Percentiles rank a stretch among this genome's conserved stretches.
Conservation (phyloP, 108 stramenopile species). For the Tribonema minus region DNA sequence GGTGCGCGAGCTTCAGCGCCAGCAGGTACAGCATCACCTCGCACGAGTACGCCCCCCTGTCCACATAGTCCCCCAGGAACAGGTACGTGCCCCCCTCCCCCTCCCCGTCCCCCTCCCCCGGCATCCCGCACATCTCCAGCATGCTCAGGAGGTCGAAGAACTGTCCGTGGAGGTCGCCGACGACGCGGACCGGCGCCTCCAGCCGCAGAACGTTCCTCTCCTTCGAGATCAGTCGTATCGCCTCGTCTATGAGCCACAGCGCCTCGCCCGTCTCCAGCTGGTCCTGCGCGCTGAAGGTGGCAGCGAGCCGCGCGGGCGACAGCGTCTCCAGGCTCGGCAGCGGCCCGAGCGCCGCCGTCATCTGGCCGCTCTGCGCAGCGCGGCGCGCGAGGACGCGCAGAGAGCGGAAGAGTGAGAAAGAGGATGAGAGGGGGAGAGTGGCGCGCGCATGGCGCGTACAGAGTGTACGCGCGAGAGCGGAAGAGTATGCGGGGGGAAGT, state of each 20-base stretch:
- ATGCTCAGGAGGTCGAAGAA: constrained; percentile 84
- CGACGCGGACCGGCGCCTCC: constrained; percentile 95
- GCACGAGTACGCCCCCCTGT: constrained; percentile 47
- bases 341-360: background rate
- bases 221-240: constrained; percentile 58
- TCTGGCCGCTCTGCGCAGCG: too few species aligned
- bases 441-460: too few species aligned
- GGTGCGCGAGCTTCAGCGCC: constrained; percentile 43
- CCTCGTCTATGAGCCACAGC: constrained; percentile 31
- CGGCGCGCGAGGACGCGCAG: background rate
- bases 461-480: too few species aligned
- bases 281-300: constrained; percentile 16
- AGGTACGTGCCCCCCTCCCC: constrained; percentile 17
- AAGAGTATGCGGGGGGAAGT: too few species aligned
- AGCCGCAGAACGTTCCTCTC: constrained; percentile 95
- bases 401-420: background rate
- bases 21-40: constrained; percentile 51
- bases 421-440: background rate
- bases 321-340: background rate
- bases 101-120: background rate
- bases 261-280: constrained; percentile 10
- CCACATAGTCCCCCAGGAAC: constrained; percentile 51
- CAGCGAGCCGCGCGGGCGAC: constrained; percentile 6
- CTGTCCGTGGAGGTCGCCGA: constrained; percentile 87
- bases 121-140: constrained; percentile 12